A percentile compares a stretch with the other conserved stretches of the same genome.
phyloP scores from a whole-genome alignment of 2,329 filamentous ascomycete genomes.

The Nemania sp. region DNA sequence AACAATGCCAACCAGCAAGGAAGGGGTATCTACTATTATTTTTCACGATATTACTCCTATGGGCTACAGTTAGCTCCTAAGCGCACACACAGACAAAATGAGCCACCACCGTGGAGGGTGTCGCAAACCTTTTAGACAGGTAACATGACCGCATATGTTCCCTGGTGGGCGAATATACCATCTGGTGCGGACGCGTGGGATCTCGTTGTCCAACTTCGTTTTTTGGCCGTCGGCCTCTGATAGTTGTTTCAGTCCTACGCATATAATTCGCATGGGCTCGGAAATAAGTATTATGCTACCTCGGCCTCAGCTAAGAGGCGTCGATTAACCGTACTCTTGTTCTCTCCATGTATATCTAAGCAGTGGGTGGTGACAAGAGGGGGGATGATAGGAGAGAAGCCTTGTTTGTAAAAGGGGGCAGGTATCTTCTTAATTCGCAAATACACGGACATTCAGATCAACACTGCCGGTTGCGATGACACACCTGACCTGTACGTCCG shows the following conservation, averaged over 20 bases:
- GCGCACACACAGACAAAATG: too few relatives aligned
- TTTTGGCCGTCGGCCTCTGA: background rate
- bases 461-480: constrained; percentile 90
- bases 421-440: constrained; percentile 65
- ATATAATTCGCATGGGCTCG: background rate
- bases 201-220: background rate
- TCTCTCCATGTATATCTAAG: constrained; percentile 1
- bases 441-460: constrained; percentile 82
- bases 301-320: background rate
- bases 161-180: constrained; percentile 13
- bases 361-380: background rate
- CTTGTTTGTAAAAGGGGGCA: background rate
- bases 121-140: constrained; percentile 34
- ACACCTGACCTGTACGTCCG: constrained; percentile 77
- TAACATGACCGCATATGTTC: constrained; percentile 31
- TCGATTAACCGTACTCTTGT: background rate
- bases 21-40: constrained; percentile 37
- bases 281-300: background rate
- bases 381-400: background rate
- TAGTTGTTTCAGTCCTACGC: background rate
- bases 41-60: constrained; percentile 30
- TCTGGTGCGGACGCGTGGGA: background rate
- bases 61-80: constrained; percentile 21
- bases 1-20: constrained; percentile 22
- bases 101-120: constrained; percentile 19